Conservation (phyloP, 2,329 filamentous ascomycete species). For the Didymella lethalis region DNA sequence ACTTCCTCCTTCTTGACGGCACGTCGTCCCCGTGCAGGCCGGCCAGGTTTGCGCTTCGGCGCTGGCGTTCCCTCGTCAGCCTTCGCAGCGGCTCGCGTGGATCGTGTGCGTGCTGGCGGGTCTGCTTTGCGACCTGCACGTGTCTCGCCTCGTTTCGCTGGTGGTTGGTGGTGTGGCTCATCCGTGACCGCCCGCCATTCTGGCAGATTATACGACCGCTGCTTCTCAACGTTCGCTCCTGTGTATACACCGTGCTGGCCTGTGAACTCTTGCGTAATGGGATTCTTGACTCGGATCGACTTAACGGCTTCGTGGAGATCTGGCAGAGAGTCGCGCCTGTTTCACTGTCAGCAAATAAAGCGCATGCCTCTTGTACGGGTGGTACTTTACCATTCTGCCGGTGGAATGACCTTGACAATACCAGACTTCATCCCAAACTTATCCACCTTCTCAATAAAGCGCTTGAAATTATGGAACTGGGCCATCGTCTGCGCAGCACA, state of each 20-base stretch:
- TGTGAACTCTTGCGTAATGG: conserved; percentile 98
- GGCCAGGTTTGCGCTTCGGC: conserved; percentile 59
- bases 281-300: conserved; percentile 90
- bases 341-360: not conserved
- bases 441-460: conserved; percentile 89
- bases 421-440: conserved; percentile 96
- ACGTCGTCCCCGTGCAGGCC: conserved; percentile 50
- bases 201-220: conserved; percentile 92
- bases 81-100: conserved; percentile 44
- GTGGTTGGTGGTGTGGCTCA: conserved; percentile 94
- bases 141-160: conserved; percentile 84
- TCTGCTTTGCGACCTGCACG: conserved; percentile 58
- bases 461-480: conserved; percentile 92
- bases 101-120: conserved; percentile 43
- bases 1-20: conserved; percentile 33
- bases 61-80: conserved; percentile 46
- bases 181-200: conserved; percentile 95
- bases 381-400: conserved; percentile 81
- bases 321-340: conserved; percentile 73
- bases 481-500: conserved; percentile 71
- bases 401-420: conserved; percentile 94
- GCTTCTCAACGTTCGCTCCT: conserved; percentile 95
- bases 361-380: not conserved
- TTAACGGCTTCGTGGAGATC: conserved; percentile 86
- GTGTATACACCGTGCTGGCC: conserved; percentile 94